phyloP scores from a whole-genome alignment of 2,329 filamentous ascomycete species.

The Macrophomina phaseolina region DNA sequence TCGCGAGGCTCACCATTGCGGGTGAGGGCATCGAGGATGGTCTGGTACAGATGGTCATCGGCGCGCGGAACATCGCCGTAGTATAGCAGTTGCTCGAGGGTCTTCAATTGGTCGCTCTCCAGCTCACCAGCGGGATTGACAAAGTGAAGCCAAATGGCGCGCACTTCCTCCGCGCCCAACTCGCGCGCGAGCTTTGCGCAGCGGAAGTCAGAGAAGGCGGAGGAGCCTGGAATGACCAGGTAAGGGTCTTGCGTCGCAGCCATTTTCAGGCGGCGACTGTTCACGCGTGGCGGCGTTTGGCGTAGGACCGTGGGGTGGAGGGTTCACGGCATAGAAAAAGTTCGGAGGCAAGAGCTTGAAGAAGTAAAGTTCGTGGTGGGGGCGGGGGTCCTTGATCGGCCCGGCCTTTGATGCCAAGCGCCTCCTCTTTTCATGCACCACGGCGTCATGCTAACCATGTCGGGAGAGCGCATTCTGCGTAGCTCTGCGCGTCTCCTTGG shows the following conservation, averaged over 20 bases:
- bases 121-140: slow-evolving; percentile 51
- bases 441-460: background rate
- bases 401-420: slow-evolving; percentile 16
- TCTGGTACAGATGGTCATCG: slow-evolving; percentile 51
- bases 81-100: slow-evolving; percentile 64
- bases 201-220: slow-evolving; percentile 61
- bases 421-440: slow-evolving; percentile 3
- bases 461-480: background rate
- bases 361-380: slow-evolving; percentile 26
- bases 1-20: slow-evolving; percentile 58
- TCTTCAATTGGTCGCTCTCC: slow-evolving; percentile 52
- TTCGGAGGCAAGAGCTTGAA: slow-evolving; percentile 26
- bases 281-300: slow-evolving; percentile 18
- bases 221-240: slow-evolving; percentile 56
- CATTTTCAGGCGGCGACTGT: slow-evolving; percentile 29
- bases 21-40: slow-evolving; percentile 53
- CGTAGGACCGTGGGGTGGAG: slow-evolving; percentile 19
- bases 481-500: background rate
- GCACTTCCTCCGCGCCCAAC: slow-evolving; percentile 54
- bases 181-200: slow-evolving; percentile 52
- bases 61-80: slow-evolving; percentile 62
- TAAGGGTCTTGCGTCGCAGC: slow-evolving; percentile 40
- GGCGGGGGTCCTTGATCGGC: slow-evolving; percentile 26
- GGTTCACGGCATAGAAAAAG: slow-evolving; percentile 28
- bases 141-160: slow-evolving; percentile 59